phyloP scores from a whole-genome alignment of 148 eudicot genomes.

The Nyssa sinensis region DNA sequence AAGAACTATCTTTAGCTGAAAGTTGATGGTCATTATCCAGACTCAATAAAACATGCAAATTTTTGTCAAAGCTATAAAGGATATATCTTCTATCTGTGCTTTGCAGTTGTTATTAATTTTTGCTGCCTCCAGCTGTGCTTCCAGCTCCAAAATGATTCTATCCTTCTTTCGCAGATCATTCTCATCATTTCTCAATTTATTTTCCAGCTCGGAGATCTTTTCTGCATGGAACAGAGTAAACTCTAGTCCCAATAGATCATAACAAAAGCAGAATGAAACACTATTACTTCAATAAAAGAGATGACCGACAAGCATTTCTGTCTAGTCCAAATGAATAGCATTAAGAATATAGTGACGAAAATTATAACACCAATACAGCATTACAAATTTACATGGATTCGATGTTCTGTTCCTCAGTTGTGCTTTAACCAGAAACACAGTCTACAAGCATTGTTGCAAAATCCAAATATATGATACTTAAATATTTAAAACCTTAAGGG shows the following conservation, averaged over 20 bases:
- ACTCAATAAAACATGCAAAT: constrained; percentile 1
- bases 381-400: not conserved
- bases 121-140: constrained; percentile 45
- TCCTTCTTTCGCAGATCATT: constrained; percentile 46
- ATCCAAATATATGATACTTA: not conserved
- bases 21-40: not conserved
- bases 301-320: not conserved
- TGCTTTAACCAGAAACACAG: not conserved
- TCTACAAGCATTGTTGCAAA: not conserved
- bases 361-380: not conserved
- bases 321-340: not conserved
- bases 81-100: constrained; percentile 47
- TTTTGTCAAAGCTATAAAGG: constrained; percentile 22
- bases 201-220: constrained; percentile 46
- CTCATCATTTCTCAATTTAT: constrained; percentile 35
- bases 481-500: not conserved
- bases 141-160: constrained; percentile 38
- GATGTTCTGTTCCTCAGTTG: not conserved
- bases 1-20: constrained; percentile 1
- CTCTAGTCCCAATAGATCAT: constrained; percentile 1
- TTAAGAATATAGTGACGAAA: not conserved
- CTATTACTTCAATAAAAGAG: not conserved
- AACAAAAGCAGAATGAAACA: not conserved
- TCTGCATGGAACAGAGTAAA: constrained; percentile 30
- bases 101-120: constrained; percentile 27